These are phyloP conservation scores for Aspergillus chevalieri DNA, from an alignment of 2,329 filamentous ascomycete species.

Conservation along the genomic window DNA sequence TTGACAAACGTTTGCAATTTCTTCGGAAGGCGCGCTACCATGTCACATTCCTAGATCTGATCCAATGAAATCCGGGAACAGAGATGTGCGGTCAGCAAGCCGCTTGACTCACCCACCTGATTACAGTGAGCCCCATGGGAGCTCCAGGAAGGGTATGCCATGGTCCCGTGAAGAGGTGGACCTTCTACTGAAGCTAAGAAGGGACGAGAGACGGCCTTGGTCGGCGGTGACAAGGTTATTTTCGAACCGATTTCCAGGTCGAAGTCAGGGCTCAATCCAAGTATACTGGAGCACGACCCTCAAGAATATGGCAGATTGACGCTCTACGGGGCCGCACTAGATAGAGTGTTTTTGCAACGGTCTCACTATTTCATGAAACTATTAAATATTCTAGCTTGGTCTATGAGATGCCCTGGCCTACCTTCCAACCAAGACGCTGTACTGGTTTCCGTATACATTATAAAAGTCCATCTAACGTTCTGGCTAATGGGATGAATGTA, in stretches of 20 bases:
- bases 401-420: too few species aligned
- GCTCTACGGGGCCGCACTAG: too few species aligned
- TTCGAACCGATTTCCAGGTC: not conserved
- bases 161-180: not conserved
- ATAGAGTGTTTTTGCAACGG: too few species aligned
- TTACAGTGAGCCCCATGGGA: not conserved
- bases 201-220: not conserved
- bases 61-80: not conserved
- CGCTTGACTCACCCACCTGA: not conserved
- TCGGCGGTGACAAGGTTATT: not conserved
- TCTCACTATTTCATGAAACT: too few species aligned
- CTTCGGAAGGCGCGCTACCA: not conserved
- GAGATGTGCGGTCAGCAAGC: not conserved
- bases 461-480: too few species aligned
- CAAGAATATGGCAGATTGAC: not conserved
- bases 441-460: too few species aligned
- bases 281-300: not conserved
- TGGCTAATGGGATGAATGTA: not conserved
- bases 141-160: not conserved
- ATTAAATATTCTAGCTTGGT: too few species aligned
- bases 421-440: too few species aligned
- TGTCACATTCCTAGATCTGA: not conserved
- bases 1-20: slow-evolving; percentile 1
- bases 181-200: not conserved
- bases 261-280: not conserved